Conservation (phyloP, 2,329 filamentous ascomycete genomes). For the Monosporascus sp. region DNA sequence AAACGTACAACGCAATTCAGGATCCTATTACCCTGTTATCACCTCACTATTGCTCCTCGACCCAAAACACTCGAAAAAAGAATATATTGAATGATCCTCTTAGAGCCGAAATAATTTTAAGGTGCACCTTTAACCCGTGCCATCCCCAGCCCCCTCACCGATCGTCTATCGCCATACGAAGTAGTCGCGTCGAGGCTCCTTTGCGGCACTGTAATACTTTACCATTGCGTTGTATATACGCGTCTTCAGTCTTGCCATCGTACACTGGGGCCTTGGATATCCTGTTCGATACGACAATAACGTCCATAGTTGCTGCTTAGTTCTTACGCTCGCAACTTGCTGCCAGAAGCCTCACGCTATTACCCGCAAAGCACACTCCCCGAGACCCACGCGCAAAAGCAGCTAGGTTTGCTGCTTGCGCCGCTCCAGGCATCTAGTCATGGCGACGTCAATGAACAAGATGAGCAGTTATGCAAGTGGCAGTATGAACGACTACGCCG, state of each 20-base stretch:
- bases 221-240: neutral
- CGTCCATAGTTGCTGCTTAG: neutral
- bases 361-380: constrained; percentile 5
- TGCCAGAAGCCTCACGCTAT: neutral
- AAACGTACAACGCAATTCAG: neutral
- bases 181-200: neutral
- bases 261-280: neutral
- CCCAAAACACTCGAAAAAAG: neutral
- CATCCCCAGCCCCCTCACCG: neutral
- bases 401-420: neutral
- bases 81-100: neutral
- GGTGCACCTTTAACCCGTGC: neutral
- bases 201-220: neutral
- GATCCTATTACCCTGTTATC: neutral
- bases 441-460: constrained; percentile 23
- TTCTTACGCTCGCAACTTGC: neutral
- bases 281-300: neutral
- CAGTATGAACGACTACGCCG: constrained; percentile 8
- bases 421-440: constrained; percentile 2
- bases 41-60: neutral
- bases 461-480: constrained; percentile 25
- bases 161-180: neutral
- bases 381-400: constrained; percentile 8
- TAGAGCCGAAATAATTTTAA: neutral
- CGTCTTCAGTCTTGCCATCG: neutral